phyloP scores from a whole-genome alignment of 495 filamentous ascomycete species.

The Penicillium salamii region DNA sequence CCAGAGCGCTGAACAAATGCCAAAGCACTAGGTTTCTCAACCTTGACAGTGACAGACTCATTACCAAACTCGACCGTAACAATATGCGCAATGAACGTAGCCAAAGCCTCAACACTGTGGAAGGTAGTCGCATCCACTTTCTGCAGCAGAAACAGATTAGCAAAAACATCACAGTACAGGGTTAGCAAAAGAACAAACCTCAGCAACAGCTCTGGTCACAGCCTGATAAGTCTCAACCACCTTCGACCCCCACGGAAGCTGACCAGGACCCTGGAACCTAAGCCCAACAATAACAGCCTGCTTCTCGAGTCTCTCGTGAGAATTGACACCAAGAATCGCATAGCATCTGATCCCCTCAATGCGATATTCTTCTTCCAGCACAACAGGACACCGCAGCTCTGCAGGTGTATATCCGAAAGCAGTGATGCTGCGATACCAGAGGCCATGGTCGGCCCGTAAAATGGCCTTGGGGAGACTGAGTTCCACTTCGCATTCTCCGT shows the following conservation, averaged over 20 bases:
- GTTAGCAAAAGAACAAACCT: constrained; percentile 27
- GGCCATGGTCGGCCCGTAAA: constrained; percentile 39
- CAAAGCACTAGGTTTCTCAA: constrained; percentile 58
- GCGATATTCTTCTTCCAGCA: constrained; percentile 44
- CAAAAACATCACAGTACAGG: constrained; percentile 4
- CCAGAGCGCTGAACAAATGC: constrained; percentile 54
- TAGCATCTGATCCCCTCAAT: constrained; percentile 45
- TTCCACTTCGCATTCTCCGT: constrained; percentile 39
- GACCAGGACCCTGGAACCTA: constrained; percentile 42
- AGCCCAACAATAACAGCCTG: constrained; percentile 53
- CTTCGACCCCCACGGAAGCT: constrained; percentile 39
- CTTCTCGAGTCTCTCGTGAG: constrained; percentile 56
- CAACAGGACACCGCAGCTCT: constrained; percentile 27
- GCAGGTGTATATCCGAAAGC: constrained; percentile 29
- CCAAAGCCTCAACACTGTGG: constrained; percentile 56
- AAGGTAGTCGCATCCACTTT: constrained; percentile 53
- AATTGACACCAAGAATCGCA: constrained; percentile 56
- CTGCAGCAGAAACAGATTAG: constrained; percentile 19
- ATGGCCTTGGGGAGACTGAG: constrained; percentile 43
- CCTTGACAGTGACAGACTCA: constrained; percentile 48
- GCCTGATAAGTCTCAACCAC: constrained; percentile 43
- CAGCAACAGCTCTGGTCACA: constrained; percentile 43
- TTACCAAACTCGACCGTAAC: constrained; percentile 51
- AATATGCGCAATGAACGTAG: constrained; percentile 51
- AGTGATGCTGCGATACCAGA: constrained; percentile 40